These are phyloP conservation scores for Zygosaccharomyces bailii DNA, from an alignment of 805 yeast genomes.

Conservation along the genomic window DNA sequence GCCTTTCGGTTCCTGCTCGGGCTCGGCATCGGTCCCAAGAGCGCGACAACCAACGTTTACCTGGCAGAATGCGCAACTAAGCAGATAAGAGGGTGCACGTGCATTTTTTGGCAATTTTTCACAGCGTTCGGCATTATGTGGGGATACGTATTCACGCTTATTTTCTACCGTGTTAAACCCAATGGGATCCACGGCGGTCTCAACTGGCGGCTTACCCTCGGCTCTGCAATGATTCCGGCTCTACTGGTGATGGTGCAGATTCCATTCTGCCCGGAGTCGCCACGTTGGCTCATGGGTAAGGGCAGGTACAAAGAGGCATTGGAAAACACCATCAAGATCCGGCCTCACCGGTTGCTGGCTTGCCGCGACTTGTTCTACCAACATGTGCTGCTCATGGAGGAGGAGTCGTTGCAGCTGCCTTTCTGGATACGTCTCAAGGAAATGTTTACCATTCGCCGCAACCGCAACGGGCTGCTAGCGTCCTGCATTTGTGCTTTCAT, in stretches of 20 bases:
- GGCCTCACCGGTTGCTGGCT: constrained; percentile 54
- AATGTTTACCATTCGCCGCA: constrained; percentile 69
- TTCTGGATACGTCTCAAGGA: constrained; percentile 48
- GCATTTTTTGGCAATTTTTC: constrained; percentile 73
- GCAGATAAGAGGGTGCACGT: constrained; percentile 60
- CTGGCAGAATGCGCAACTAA: constrained; percentile 65
- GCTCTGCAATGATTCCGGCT: constrained; percentile 66
- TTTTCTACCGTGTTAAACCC: constrained; percentile 53
- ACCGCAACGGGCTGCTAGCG: constrained; percentile 77
- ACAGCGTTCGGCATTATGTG: constrained; percentile 73
- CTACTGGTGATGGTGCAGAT: constrained; percentile 55
- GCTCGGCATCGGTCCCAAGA: constrained; percentile 66
- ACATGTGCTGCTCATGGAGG: constrained; percentile 60
- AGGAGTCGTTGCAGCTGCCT: constrained; percentile 48
- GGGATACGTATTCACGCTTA: constrained; percentile 63
- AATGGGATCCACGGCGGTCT: constrained; percentile 40
- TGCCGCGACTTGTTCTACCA: constrained; percentile 72
- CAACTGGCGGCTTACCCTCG: constrained; percentile 70
- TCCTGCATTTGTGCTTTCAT: constrained; percentile 81
- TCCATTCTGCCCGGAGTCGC: constrained; percentile 70
- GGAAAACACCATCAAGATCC: constrained; percentile 46
- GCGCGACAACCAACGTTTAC: constrained; percentile 75
- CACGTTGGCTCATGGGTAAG: constrained; percentile 75
- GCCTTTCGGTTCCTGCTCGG: constrained; percentile 65
- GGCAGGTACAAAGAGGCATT: constrained; percentile 58